phyloP scores from a whole-genome alignment of 441 rosid species.

The Populus hybrid region DNA sequence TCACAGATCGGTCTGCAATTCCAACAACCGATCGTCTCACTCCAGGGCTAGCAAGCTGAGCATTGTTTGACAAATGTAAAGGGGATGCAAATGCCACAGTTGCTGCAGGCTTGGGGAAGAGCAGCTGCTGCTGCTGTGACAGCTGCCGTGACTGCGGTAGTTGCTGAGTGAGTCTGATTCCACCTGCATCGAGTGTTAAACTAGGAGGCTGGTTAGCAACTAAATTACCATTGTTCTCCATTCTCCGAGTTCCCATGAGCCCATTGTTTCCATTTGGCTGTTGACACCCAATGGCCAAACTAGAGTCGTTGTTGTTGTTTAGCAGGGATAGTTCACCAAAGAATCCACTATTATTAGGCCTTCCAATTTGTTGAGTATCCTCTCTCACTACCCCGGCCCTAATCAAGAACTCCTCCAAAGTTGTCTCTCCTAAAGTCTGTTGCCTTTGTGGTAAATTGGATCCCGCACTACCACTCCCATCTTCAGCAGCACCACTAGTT shows the following conservation, averaged over 20 bases:
- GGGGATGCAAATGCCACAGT: constrained; percentile 52
- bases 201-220: constrained; percentile 43
- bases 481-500: too few relatives aligned
- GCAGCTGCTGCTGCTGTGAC: constrained; percentile 40
- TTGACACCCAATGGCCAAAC: constrained; percentile 49
- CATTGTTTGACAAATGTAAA: constrained; percentile 29
- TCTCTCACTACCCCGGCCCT: too few relatives aligned
- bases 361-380: too few relatives aligned
- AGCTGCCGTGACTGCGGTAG: constrained; percentile 26
- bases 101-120: constrained; percentile 73
- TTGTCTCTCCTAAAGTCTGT: too few relatives aligned
- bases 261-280: constrained; percentile 44
- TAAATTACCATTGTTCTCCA: constrained; percentile 19
- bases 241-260: constrained; percentile 26
- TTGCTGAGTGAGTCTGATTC: constrained; percentile 38
- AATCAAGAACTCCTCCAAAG: too few relatives aligned
- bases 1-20: constrained; percentile 39
- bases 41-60: constrained; percentile 43
- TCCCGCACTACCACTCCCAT: too few relatives aligned
- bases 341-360: too few relatives aligned
- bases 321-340: constrained; percentile 41
- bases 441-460: too few relatives aligned
- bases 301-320: constrained; percentile 28
- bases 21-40: constrained; percentile 46
- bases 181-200: constrained; percentile 42